Conservation (phyloP, 371 early-diverging fungal genomes). For the Haplosporangium sp. region DNA sequence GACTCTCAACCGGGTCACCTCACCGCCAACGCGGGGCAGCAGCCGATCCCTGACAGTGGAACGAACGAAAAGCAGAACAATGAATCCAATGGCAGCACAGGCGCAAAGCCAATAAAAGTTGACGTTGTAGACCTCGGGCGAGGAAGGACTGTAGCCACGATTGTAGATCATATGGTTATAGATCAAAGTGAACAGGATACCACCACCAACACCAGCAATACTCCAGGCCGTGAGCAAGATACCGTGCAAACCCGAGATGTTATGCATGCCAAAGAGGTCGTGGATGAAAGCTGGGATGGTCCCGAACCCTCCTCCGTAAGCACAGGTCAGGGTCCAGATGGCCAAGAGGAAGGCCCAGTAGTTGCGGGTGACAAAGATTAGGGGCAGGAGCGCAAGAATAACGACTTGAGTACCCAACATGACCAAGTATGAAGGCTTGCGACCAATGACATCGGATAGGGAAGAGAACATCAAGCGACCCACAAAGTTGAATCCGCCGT, state of each 20-base stretch:
- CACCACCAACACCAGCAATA: slow-evolving; percentile 70
- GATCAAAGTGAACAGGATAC: slow-evolving; percentile 69
- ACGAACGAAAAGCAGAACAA: slow-evolving; percentile 62
- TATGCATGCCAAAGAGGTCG: slow-evolving; percentile 75
- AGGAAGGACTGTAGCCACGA: slow-evolving; percentile 50
- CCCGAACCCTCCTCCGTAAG: slow-evolving; percentile 75
- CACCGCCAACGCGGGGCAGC: slow-evolving; percentile 62
- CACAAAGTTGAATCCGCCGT: slow-evolving; percentile 71
- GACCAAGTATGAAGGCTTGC: slow-evolving; percentile 68
- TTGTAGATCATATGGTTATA: slow-evolving; percentile 57
- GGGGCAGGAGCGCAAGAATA: slow-evolving; percentile 61
- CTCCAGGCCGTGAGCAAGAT: slow-evolving; percentile 73
- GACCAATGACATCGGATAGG: slow-evolving; percentile 66
- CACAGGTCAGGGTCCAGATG: slow-evolving; percentile 63
- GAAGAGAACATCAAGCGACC: slow-evolving; percentile 69
- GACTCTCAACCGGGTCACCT: slow-evolving; percentile 59
- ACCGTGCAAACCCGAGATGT: slow-evolving; percentile 72
- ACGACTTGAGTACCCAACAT: slow-evolving; percentile 63
- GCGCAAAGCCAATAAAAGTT: slow-evolving; percentile 72
- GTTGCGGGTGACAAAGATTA: slow-evolving; percentile 57
- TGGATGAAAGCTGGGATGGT: slow-evolving; percentile 76
- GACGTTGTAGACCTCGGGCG: slow-evolving; percentile 59
- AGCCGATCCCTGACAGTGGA: slow-evolving; percentile 67
- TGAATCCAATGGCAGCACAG: slow-evolving; percentile 58
- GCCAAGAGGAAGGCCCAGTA: slow-evolving; percentile 65